These are phyloP conservation scores for Syzygium syzygioides DNA, from an alignment of 441 rosid species.

Conservation along the genomic window DNA sequence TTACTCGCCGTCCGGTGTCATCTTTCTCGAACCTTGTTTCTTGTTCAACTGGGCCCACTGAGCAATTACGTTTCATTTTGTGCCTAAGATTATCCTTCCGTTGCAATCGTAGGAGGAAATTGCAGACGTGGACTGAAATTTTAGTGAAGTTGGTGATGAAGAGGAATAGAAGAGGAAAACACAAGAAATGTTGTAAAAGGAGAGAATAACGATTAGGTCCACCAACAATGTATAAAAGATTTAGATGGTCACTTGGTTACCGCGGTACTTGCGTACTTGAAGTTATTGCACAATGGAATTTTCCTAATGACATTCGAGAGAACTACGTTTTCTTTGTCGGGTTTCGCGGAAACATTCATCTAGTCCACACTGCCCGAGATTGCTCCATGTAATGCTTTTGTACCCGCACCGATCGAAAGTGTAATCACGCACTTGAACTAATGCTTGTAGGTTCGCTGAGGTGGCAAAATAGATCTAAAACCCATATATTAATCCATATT, in stretches of 20 bases:
- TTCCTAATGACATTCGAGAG: not conserved
- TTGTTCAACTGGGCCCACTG: not conserved
- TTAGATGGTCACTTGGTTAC: no score
- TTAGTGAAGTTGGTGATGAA: not conserved
- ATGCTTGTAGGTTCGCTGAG: not conserved
- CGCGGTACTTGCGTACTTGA: no score
- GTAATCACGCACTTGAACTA: not conserved
- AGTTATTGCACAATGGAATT: not conserved
- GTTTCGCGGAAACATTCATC: not conserved
- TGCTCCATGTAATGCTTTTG: not conserved
- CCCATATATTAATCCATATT: no score
- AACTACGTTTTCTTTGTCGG: no score
- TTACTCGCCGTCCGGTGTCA: rapidly evolving
- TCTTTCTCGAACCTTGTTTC: not conserved
- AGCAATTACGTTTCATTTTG: not conserved
- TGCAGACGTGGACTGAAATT: not conserved
- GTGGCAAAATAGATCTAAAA: no score
- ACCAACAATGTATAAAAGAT: no score
- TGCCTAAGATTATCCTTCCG: not conserved
- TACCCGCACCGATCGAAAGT: not conserved
- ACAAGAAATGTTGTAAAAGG: no score
- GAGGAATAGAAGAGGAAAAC: no score
- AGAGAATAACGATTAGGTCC: not conserved
- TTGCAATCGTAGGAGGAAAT: not conserved
- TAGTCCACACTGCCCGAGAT: not conserved